Percentiles rank a stretch among this genome's conserved stretches.
These are phyloP conservation scores for Ceratobasidium sp. DNA, from an alignment of 1,284 basidiomycete species.

Conservation along the genomic window DNA sequence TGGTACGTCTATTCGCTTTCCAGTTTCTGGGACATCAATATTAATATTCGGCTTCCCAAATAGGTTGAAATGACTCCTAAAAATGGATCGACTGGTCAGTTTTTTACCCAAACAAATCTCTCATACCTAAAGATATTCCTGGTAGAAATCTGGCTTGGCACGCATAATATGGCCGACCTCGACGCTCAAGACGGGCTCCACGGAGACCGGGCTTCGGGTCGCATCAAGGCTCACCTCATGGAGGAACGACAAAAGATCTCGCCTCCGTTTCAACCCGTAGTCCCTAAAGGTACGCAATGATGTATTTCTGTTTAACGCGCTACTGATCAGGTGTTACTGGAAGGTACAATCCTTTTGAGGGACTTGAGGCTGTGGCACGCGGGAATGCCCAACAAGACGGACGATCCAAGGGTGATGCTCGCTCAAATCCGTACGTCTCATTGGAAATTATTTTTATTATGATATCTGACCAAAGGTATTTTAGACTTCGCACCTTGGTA, in stretches of 20 bases:
- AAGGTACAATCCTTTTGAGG: conserved; percentile 22
- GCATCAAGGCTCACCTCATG: conserved; percentile 32
- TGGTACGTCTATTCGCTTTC: conserved; percentile 1
- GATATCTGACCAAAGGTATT: not conserved
- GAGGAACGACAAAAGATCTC: conserved; percentile 25
- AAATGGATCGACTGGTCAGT: conserved; percentile 46
- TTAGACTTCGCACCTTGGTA: conserved; percentile 47
- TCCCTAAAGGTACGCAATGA: conserved; percentile 39
- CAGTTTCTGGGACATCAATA: not conserved
- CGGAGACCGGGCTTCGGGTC: conserved; percentile 41
- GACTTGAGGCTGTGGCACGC: conserved; percentile 47
- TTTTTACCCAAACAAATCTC: too few species aligned
- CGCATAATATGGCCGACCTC: conserved; percentile 42
- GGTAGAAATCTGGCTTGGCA: conserved; percentile 47
- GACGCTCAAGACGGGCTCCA: conserved; percentile 43
- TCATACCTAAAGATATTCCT: not conserved
- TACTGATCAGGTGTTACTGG: not conserved
- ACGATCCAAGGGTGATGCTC: conserved; percentile 45
- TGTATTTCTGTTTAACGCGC: not conserved
- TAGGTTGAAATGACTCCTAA: conserved; percentile 46
- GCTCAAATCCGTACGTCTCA: conserved; percentile 44
- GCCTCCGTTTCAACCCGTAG: conserved; percentile 44
- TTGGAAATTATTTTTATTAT: not conserved
- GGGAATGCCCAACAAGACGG: conserved; percentile 44
- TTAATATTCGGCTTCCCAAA: not conserved